Percentiles rank a stretch among this genome's conserved stretches.
These are phyloP conservation scores for Noccaea caerulescens DNA, from an alignment of 345 rosid species.

Conservation along the genomic window DNA sequence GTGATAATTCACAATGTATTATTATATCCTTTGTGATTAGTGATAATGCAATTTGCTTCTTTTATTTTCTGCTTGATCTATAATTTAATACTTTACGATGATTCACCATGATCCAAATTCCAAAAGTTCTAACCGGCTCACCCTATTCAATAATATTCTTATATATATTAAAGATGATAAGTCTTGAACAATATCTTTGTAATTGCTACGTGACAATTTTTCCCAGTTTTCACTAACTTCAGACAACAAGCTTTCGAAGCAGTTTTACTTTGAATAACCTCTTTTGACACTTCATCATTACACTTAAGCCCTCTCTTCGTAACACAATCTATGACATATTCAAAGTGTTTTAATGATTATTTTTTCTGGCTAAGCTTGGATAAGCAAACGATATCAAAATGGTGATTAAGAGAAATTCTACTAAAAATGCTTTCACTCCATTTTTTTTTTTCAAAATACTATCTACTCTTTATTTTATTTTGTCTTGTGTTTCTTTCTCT, in stretches of 20 bases:
- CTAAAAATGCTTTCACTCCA: background rate
- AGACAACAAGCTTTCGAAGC: background rate
- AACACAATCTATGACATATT: too few relatives aligned
- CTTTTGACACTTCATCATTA: too few relatives aligned
- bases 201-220: background rate
- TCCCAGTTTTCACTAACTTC: background rate
- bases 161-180: background rate
- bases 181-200: background rate
- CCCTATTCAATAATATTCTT: too few relatives aligned
- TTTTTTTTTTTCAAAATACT: too few relatives aligned
- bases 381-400: background rate
- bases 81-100: too few relatives aligned
- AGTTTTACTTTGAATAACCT: too few relatives aligned
- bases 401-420: background rate
- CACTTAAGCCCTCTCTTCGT: too few relatives aligned
- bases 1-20: background rate
- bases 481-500: background rate
- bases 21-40: conserved; percentile 1
- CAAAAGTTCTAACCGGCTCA: too few relatives aligned
- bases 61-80: background rate
- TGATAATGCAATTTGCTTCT: background rate
- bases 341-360: too few relatives aligned
- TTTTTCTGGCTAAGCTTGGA: background rate
- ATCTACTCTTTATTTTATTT: background rate
- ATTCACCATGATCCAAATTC: too few relatives aligned